Conservation (phyloP, 305 asterid genomes). For the Fraxinus platypoda region DNA sequence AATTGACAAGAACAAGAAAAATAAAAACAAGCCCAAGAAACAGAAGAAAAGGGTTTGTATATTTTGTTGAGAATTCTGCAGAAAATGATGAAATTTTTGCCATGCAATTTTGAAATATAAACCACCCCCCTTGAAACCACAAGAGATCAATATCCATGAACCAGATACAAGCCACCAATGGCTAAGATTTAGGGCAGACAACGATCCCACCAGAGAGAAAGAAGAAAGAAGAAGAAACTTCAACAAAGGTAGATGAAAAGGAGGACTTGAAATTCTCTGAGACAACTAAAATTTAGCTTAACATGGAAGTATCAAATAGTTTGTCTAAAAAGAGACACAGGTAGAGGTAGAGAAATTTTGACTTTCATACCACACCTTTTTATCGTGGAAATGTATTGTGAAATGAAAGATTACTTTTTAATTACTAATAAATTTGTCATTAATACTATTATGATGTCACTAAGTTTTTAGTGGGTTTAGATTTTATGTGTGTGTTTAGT, state of each 20-base stretch:
- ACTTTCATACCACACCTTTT: background rate
- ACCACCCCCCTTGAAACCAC: slow-evolving; percentile 12
- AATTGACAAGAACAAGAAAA: background rate
- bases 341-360: background rate
- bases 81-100: background rate
- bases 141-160: slow-evolving; percentile 7
- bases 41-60: background rate
- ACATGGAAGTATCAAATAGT: background rate
- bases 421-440: background rate
- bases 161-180: slow-evolving; percentile 6
- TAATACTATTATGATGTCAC: slow-evolving; percentile 1
- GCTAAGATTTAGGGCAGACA: background rate
- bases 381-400: background rate
- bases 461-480: background rate
- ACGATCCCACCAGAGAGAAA: background rate
- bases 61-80: background rate
- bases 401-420: background rate
- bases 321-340: background rate
- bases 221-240: background rate
- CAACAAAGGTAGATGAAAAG: background rate
- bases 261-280: background rate
- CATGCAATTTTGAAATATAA: background rate
- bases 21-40: background rate
- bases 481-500: background rate
- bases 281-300: background rate